Base-by-base conservation (phyloP, 495 filamentous ascomycete species). In the Massariosphaeria phaeospora region DNA sequence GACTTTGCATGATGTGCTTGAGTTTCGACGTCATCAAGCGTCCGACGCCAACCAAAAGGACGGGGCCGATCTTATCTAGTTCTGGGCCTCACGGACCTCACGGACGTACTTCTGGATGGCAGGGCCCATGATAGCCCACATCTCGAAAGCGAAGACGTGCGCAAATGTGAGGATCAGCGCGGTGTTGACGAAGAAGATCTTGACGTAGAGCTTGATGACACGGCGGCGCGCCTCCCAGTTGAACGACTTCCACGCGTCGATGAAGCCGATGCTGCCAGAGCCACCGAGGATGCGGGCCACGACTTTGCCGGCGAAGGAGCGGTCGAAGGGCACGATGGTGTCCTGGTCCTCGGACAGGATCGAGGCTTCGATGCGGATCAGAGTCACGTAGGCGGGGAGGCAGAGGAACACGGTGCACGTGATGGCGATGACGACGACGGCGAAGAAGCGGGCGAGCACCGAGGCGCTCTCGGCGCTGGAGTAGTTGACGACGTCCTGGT, bases 251-350 rank as follows among this genome's bases (percentile, higher is more conserved):
- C 86, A 84, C 0, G 86, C 88, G 58, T 89, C 84, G 25, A 77
- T 66, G 66, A 91, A 76, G 38, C 79, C 79, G 48, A 86, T 74
- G 56, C 75, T 78, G 61, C 85, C 84, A 65, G 76, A 79, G 47
- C 86, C 88, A 52, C 81, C 84, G 6, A 88, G 71, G 38, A 85
- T 76, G 18, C 76, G 79, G 18, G 66, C 53, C 26, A 59, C 61
- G 33, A 69, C 46, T 62, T 72, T 72, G 38, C 40, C 64, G 43
- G 75, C 80, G 54, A 87, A 87, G 40, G 75, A 79, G 42, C 83
- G 79, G 70, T 89, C 86, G 47, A 89, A 88, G n/a, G 82, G 80
- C 39, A 89, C 82, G 53, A 90, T 86, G 2, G 80, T 76, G 67
- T 89, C 82, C 40, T 86, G 71, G 23, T 79, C 75, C 50, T 87